These are phyloP conservation scores for Dalechampia spathulata DNA, from an alignment of 441 rosid species.

Conservation along the genomic window DNA sequence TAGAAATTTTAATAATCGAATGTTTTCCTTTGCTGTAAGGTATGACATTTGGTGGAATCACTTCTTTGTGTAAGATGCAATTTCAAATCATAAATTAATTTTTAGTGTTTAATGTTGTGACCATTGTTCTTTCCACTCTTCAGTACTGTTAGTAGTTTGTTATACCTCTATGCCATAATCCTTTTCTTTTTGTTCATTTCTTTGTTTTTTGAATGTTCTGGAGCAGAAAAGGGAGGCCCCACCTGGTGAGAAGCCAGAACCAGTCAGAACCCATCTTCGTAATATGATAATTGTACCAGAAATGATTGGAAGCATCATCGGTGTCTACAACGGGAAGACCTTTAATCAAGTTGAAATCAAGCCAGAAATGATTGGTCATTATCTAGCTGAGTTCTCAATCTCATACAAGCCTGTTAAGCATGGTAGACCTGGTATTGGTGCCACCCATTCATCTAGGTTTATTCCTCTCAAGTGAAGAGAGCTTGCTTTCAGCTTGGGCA, in stretches of 20 bases:
- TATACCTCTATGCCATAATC: too few species aligned
- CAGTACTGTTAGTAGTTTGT: neutral
- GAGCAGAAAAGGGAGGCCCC: slow-evolving; percentile 82
- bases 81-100: too few species aligned
- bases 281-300: slow-evolving; percentile 84
- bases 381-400: slow-evolving; percentile 85
- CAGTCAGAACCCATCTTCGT: slow-evolving; percentile 70
- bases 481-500: slow-evolving; percentile 6
- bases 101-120: too few species aligned
- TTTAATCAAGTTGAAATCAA: slow-evolving; percentile 87
- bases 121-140: neutral
- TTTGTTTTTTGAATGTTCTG: neutral
- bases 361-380: slow-evolving; percentile 96
- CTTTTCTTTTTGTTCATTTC: neutral
- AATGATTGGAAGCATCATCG: slow-evolving; percentile 85
- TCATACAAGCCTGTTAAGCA: slow-evolving; percentile 96
- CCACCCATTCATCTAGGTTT: slow-evolving; percentile 84
- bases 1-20: too few species aligned
- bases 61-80: too few species aligned
- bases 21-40: too few species aligned
- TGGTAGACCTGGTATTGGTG: slow-evolving; percentile 91
- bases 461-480: slow-evolving; percentile 68
- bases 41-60: too few species aligned
- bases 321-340: slow-evolving; percentile 87
- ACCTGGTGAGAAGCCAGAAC: slow-evolving; percentile 84